Base-by-base conservation (phyloP, 352 stramenopile genomes). In the Phytophthora pini region DNA sequence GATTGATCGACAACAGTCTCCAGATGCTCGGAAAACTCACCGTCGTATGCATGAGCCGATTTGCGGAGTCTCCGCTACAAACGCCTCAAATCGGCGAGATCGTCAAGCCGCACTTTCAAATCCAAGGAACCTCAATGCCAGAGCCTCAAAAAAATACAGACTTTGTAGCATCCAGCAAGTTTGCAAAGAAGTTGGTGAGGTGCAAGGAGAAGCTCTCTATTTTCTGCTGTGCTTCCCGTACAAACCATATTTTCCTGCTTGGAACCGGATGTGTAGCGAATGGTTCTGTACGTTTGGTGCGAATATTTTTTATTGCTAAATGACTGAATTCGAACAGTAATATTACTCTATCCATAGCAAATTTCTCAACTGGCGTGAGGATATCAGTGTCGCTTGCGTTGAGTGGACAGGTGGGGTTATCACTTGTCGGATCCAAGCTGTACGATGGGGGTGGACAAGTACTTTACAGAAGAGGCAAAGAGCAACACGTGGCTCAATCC, bases 291-390 rank as follows among this genome's bases (percentile, higher is more conserved):
- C 31, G 15, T 26, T 26, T 26, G 24, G 24, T 26, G 24, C 24
- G 24, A 4, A 26, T 26, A 26, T 26, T 26, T 17, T 26, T 26
- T 26, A 26, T 26, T 26, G 24, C 2, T 26, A 26, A 26, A 26
- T 26, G 24, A 26, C 24, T 26, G 24, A 26, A 36, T 36, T 8
- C 8, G 3, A 5, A 36, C 4, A 3, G 31, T 12, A 36, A 36
- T 36, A 9, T 36, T 36, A 36, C 4, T 0, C 29, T 32, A 32
- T 4, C 8, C 8, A 36, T 36, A 8, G 31, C 1, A 29, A 52
- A 39, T 52, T 52, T 52, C 46, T 52, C 46, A 52, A 52, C n/a
- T 52, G 27, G 46, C 46, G 46, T 38, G 15, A 52, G 26, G 12
- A 26, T 46, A 7, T 46, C 22, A 8, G 29, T 46, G 17, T 46